phyloP scores from a whole-genome alignment of 2,329 filamentous ascomycete species.

The Calonectria honghensis region DNA sequence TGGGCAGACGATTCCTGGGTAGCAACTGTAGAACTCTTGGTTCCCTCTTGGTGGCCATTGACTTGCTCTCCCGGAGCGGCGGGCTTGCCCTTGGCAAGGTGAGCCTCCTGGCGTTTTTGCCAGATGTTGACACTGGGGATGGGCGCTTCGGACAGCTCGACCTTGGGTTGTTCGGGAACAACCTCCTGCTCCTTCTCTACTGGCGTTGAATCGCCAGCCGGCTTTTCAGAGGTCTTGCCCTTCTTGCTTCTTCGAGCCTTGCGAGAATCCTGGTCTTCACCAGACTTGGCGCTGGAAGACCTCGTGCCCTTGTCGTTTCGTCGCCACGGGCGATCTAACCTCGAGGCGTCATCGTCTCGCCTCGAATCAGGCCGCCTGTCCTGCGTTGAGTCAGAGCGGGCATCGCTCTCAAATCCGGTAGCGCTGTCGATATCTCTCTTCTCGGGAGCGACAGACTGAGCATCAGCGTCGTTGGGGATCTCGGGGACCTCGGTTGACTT shows the following conservation, averaged over 20 bases:
- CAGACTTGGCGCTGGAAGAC: slow-evolving; percentile 78
- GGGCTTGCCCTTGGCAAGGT: slow-evolving; percentile 71
- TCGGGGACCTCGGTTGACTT: slow-evolving; percentile 53
- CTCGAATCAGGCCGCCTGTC: slow-evolving; percentile 58
- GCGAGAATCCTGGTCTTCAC: slow-evolving; percentile 74
- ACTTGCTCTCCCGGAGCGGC: slow-evolving; percentile 61
- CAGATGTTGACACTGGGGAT: slow-evolving; percentile 91
- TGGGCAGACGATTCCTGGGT: slow-evolving; percentile 50
- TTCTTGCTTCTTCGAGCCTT: slow-evolving; percentile 78
- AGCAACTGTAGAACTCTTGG: slow-evolving; percentile 62
- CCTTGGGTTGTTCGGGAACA: slow-evolving; percentile 70
- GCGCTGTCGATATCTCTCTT: slow-evolving; percentile 61
- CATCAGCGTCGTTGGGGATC: slow-evolving; percentile 50
- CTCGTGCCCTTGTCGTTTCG: slow-evolving; percentile 71
- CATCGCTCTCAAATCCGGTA: slow-evolving; percentile 62
- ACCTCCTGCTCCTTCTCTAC: slow-evolving; percentile 74
- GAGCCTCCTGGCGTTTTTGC: slow-evolving; percentile 84
- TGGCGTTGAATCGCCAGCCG: slow-evolving; percentile 69
- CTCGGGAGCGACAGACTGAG: slow-evolving; percentile 51
- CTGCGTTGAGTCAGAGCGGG: slow-evolving; percentile 59
- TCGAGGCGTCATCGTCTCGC: slow-evolving; percentile 63
- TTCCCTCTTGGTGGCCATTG: slow-evolving; percentile 62
- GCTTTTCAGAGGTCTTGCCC: slow-evolving; percentile 65
- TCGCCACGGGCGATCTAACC: slow-evolving; percentile 64
- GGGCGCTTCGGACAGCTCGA: slow-evolving; percentile 86